Conservation (phyloP, 768 basidiomycete genomes). For the Scleroderma bovista region DNA sequence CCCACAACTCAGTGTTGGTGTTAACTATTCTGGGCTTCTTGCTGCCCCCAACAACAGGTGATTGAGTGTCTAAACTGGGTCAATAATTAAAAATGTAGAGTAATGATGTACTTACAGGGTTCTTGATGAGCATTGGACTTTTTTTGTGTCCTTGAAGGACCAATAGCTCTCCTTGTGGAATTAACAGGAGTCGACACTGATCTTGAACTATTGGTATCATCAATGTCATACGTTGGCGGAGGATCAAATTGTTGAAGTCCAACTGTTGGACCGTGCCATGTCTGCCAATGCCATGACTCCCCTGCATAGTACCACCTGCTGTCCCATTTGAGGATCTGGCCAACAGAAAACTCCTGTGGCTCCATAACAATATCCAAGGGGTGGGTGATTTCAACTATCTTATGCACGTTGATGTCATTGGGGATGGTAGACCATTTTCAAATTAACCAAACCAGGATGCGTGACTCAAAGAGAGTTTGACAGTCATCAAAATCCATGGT, state of each 20-base stretch:
- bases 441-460: not conserved
- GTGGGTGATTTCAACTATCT: not conserved
- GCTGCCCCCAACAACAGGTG: not conserved
- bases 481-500: not conserved
- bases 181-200: too few relatives aligned
- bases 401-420: not conserved
- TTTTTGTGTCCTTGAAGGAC: not conserved
- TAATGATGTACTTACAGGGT: not conserved
- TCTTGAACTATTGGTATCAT: too few relatives aligned
- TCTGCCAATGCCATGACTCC: not conserved
- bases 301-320: not conserved
- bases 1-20: not conserved
- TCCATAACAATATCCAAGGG: not conserved
- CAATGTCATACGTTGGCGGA: too few relatives aligned
- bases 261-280: not conserved
- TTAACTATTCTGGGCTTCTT: not conserved
- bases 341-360: not conserved
- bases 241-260: not conserved
- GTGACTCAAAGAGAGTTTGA: not conserved
- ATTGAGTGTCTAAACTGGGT: not conserved
- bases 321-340: not conserved
- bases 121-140: too few relatives aligned
- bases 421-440: not conserved
- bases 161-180: too few relatives aligned
- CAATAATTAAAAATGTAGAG: not conserved